These are phyloP conservation scores for Tylopilus intermedius DNA, from an alignment of 768 basidiomycete genomes.

Conservation along the genomic window DNA sequence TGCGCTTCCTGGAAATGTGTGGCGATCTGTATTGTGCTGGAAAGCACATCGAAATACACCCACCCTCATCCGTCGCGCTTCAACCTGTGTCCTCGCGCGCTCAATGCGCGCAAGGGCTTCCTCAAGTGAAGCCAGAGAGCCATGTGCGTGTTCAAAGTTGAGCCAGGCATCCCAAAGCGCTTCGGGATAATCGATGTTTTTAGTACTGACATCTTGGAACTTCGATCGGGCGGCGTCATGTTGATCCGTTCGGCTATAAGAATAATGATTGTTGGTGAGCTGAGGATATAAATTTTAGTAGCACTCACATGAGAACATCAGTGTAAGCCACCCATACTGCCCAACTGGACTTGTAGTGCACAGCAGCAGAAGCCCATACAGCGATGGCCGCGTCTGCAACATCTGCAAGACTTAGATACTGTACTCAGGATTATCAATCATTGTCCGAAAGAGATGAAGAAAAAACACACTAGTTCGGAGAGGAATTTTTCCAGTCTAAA, in stretches of 20 bases:
- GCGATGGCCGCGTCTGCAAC: constrained; percentile 51
- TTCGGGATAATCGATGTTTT: constrained; percentile 92
- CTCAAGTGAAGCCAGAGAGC: constrained; percentile 63
- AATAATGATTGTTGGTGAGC: neutral
- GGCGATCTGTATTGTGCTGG: neutral
- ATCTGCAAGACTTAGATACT: constrained; percentile 46
- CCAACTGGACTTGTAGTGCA: constrained; percentile 67
- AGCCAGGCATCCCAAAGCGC: constrained; percentile 89
- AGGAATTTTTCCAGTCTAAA: constrained; percentile 82
- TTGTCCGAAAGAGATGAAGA: neutral
- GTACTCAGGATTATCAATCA: constrained; percentile 1
- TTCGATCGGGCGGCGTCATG: constrained; percentile 59
- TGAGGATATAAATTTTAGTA: neutral
- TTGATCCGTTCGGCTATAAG: constrained; percentile 45
- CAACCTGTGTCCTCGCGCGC: constrained; percentile 59
- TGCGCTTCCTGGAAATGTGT: constrained; percentile 51
- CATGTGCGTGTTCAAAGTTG: constrained; percentile 81
- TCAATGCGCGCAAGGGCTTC: constrained; percentile 59
- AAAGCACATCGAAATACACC: constrained; percentile 6
- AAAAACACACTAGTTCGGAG: constrained; percentile 58
- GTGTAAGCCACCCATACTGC: constrained; percentile 72
- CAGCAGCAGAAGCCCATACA: constrained; percentile 63
- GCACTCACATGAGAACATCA: constrained; percentile 64
- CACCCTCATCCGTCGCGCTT: constrained; percentile 61
- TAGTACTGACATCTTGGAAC: constrained; percentile 62